Percentiles rank a stretch among this genome's conserved stretches.
Evolutionary conservation across 1,284 basidiomycete species (phyloP).

Genomic region (Stygiomarasmius scandens): DNA sequence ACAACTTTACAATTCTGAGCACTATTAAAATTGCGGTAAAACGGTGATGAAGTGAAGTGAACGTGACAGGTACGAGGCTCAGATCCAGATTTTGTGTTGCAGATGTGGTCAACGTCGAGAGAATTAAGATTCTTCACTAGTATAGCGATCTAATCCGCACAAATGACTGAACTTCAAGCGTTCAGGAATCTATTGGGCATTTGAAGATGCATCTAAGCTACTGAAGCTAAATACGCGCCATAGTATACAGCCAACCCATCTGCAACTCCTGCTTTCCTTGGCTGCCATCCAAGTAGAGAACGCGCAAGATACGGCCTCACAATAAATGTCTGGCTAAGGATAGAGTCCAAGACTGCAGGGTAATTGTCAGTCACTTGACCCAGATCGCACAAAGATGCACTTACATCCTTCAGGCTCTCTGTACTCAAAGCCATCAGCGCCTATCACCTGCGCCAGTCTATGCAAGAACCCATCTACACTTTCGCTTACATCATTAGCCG

Average conservation of each 20-base stretch:
- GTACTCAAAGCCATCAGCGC: conserved; percentile 30
- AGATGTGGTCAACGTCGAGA: too few relatives aligned
- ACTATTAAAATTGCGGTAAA: too few relatives aligned
- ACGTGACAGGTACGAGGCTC: too few relatives aligned
- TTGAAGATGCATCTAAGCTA: too few relatives aligned
- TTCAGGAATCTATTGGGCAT: too few relatives aligned
- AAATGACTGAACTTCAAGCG: too few relatives aligned
- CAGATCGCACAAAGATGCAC: conserved; percentile 19
- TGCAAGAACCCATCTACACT: conserved; percentile 46
- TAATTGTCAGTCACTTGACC: conserved; percentile 1
- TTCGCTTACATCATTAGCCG: conserved; percentile 47
- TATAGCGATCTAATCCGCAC: too few relatives aligned
- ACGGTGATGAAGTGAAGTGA: too few relatives aligned
- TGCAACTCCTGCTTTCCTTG: conserved; percentile 45
- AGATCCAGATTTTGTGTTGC: too few relatives aligned
- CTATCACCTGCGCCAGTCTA: conserved; percentile 41
- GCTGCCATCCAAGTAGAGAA: conserved; percentile 49
- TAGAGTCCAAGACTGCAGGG: conserved; percentile 12
- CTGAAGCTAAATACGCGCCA: conserved; percentile 35
- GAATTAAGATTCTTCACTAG: too few relatives aligned
- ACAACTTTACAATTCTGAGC: too few relatives aligned
- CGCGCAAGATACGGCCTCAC: conserved; percentile 47
- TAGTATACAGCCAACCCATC: conserved; percentile 52
- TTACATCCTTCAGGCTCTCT: conserved; percentile 37
- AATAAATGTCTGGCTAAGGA: conserved; percentile 31